phyloP scores from a whole-genome alignment of 1,284 basidiomycete species.

The Sporisorium graminicola region DNA sequence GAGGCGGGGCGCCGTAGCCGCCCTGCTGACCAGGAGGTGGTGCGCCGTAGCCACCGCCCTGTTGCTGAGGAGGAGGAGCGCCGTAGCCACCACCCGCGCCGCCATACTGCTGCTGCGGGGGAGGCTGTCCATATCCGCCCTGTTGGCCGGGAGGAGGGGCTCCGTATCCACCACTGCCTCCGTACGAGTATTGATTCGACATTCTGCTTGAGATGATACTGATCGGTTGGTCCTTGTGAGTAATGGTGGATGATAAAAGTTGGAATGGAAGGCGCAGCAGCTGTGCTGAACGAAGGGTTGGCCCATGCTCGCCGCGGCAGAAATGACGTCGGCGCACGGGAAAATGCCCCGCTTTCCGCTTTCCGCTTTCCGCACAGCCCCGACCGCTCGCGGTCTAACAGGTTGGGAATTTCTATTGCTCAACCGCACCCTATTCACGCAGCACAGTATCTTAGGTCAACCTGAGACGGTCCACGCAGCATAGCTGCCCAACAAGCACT shows the following conservation, averaged over 20 bases:
- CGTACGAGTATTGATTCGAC: conserved; percentile 57
- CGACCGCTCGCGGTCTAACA: background rate
- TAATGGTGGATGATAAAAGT: background rate
- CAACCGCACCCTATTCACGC: too few species aligned
- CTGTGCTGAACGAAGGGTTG: background rate
- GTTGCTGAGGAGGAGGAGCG: conserved; percentile 23
- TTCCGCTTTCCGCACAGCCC: background rate
- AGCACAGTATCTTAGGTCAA: too few species aligned
- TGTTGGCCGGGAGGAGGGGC: conserved; percentile 48
- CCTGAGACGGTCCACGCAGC: too few species aligned
- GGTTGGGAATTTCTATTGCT: too few species aligned
- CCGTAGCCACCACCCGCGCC: conserved; percentile 37
- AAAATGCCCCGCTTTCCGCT: background rate
- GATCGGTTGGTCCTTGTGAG: background rate
- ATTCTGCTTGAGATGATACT: conserved; percentile 6
- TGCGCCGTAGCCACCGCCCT: conserved; percentile 35
- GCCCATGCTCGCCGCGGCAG: conserved; percentile 1
- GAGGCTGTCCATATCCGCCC: conserved; percentile 28
- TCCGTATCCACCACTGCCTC: conserved; percentile 34
- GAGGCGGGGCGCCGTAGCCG: conserved; percentile 36
- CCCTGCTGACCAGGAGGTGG: conserved; percentile 35
- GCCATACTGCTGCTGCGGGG: conserved; percentile 22
- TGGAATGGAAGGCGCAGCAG: background rate
- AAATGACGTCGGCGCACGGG: background rate
- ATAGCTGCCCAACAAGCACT: too few species aligned